Base-by-base conservation (phyloP, 2,329 filamentous ascomycete species). In the Fusarium sp. region DNA sequence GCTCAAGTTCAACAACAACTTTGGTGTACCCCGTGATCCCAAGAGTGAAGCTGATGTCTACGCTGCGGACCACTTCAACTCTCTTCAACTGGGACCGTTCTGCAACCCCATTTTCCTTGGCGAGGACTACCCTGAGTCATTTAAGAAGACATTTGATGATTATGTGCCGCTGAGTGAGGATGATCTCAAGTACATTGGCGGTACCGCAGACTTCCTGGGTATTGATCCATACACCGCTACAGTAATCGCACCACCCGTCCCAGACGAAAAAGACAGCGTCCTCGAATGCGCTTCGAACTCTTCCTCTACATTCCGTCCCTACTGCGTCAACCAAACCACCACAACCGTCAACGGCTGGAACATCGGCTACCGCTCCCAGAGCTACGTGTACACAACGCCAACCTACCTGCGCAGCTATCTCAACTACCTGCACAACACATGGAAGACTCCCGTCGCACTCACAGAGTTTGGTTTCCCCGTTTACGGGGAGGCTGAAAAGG, bases 361-460 rank as follows among this genome's bases (percentile, higher is more conserved):
- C 72, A 87, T 90, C 55, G 89, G 89, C 26, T 89, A 90, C 69
- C 82, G 84, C 18, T 89, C 87, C 5, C 81, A 88, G 39, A 83
- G 83, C 5, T 89, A 90, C 75, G 85, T 88, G n/a, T 90, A 90
- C 79, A 86, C 87, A 39, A 87, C 89, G 0, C 89, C 89, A 0
- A 84, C 83, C 5, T 90, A 89, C 72, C 84, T 92, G n/a, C 84
- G 88, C 59, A 84, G 83, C 60, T 87, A 88, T 70, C 82, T 90
- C 9, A 86, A 83, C 72, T 91, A 90, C 75, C 80, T 92, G 5
- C 89, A 86, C 83, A 90, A 90, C 78, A 90, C 87, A 0, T 92
- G 87, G 83, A 84, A 80, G 38, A 77, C 79, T 0, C 86, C 87
- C 0, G 81, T 88, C 13, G 81, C 82, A 28, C 80, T 90, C 10